These are phyloP conservation scores for Aspergillus kassunensis DNA, from an alignment of 495 filamentous ascomycete genomes.

Conservation along the genomic window DNA sequence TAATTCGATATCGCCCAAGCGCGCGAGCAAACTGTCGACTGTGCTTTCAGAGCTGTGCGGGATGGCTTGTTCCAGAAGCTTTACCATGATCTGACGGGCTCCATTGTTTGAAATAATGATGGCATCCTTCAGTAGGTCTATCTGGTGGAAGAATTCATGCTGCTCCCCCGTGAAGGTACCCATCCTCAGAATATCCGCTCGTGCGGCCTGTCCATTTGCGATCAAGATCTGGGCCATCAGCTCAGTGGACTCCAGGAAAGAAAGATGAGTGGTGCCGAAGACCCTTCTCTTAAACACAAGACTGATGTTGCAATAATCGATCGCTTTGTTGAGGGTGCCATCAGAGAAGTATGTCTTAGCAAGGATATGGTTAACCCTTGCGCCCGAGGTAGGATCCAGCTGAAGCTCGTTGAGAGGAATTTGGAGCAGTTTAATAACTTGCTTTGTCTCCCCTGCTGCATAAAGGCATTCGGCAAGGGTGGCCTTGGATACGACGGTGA, in stretches of 20 bases:
- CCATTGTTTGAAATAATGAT: no score
- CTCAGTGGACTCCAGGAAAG: background rate
- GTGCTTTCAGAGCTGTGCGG: no score
- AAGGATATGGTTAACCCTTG: background rate
- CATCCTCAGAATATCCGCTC: background rate
- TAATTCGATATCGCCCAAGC: no score
- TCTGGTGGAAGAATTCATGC: background rate
- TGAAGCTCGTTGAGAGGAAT: background rate
- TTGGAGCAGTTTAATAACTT: background rate
- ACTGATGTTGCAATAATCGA: background rate
- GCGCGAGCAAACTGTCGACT: no score
- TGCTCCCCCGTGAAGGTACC: background rate
- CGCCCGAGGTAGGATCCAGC: background rate
- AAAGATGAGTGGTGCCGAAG: background rate
- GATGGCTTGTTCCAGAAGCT: no score
- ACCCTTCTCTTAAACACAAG: background rate
- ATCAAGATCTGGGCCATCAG: background rate
- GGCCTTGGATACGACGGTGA: background rate
- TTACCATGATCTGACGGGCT: no score
- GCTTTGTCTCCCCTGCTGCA: background rate
- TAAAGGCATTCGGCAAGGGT: background rate
- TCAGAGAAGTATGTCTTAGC: background rate
- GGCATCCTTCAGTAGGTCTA: background rate
- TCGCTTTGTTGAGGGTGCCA: background rate
- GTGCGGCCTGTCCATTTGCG: background rate